Percentiles rank a stretch among this genome's conserved stretches.
phyloP scores from a whole-genome alignment of 176 grass and related monocot genomes.

The Lolium rigidum region DNA sequence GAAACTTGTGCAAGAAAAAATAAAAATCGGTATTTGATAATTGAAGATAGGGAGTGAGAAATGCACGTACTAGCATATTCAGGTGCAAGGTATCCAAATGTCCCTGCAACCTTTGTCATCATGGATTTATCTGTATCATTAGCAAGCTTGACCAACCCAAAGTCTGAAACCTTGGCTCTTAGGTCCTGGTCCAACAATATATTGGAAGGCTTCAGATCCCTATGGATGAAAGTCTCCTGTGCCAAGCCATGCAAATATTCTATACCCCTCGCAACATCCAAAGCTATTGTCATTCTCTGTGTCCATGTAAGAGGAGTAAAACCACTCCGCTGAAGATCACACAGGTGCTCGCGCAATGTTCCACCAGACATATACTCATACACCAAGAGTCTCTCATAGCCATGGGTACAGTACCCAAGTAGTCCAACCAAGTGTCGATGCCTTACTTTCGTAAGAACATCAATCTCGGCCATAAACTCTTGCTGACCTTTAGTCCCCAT shows the following conservation, averaged over 20 bases:
- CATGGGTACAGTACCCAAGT: constrained; percentile 86
- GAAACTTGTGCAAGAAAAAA: constrained; percentile 38
- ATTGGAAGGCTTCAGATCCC: constrained; percentile 97
- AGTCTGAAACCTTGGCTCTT: constrained; percentile 98
- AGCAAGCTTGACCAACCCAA: constrained; percentile 94
- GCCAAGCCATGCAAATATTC: constrained; percentile 97
- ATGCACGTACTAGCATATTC: constrained; percentile 96
- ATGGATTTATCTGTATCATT: constrained; percentile 85
- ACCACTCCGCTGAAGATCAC: constrained; percentile 65
- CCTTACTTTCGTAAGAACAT: constrained; percentile 89
- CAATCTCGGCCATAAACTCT: constrained; percentile 96
- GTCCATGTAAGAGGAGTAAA: constrained; percentile 84
- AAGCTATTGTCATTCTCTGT: constrained; percentile 82
- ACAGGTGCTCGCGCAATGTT: constrained; percentile 80
- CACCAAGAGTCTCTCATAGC: constrained; percentile 88
- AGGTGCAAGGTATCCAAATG: constrained; percentile 97
- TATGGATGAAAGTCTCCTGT: constrained; percentile 97
- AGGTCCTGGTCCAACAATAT: constrained; percentile 92
- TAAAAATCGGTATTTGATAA: constrained; percentile 21
- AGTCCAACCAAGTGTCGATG: constrained; percentile 91
- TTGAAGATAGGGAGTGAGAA: constrained; percentile 37
- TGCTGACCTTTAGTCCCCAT: constrained; percentile 87
- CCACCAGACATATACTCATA: constrained; percentile 91
- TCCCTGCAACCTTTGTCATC: constrained; percentile 92
- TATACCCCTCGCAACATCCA: constrained; percentile 96